Base-by-base conservation (phyloP, 495 filamentous ascomycete species). In the Xylaria intraflava region DNA sequence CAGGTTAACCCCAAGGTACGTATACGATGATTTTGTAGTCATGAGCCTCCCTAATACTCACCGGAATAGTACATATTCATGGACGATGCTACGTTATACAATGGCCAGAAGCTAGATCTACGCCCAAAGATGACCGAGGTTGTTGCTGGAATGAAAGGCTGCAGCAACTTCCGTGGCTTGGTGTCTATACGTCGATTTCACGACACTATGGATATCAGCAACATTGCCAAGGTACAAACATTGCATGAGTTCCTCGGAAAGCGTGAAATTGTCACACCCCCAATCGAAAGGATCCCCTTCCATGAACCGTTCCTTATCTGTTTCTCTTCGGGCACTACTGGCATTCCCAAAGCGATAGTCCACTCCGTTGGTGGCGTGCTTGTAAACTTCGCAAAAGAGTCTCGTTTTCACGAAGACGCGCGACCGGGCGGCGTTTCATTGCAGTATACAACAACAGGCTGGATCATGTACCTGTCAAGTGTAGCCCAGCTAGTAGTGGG, bases 381-480 rank as follows among this genome's bases (percentile, higher is more conserved):
- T 30, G 56, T 88, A 33, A 83, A 75, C 58, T 66, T 65, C 4
- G 68, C 57, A 58, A 89, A 89, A 60, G 86, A 91, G 62, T 68
- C 69, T 6, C 65, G 68, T 3, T 68, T 90, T 27, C 85, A 90
- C 64, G 69, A 78, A 19, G 77, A 80, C 23, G 55, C 76, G 8
- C 66, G 65, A 0, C 57, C 76, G 0, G 65, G 78, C 9, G 77
- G 61, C 29, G 77, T 83, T 16, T 65, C 70, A 11, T 57, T 78
- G 49, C 79, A 87, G 69, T 83, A 78, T 57, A 82, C 77, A 14
- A 83, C 80, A 39, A 88, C 84, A 0, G 87, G 88, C 6, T 92
- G 88, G 88, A 90, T 92, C 61, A 92, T 92, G 87, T 91, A 91
- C 65, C 66, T 88, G 27, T 64, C 76, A 17, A 74, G 72, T 44